A percentile compares a stretch with the other conserved stretches of the same genome.
Evolutionary conservation across 176 grass and related monocot species (phyloP).

Genomic region (Dactylis glomerata): DNA sequence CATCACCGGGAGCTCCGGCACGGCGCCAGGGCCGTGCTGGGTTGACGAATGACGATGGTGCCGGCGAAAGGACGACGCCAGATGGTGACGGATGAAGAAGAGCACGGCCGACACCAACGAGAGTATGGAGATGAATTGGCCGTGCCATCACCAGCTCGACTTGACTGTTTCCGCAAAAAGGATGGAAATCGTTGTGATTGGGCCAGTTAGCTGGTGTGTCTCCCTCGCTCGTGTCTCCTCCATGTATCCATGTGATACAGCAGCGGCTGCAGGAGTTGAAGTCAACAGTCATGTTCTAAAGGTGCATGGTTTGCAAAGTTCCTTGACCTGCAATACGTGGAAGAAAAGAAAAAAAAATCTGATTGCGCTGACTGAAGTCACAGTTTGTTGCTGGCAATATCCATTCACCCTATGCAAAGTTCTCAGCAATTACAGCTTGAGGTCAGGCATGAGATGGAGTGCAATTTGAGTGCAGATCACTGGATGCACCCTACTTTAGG

Average conservation of each 20-base stretch:
- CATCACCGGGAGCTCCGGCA: not conserved
- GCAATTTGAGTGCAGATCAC: not conserved
- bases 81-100: not conserved
- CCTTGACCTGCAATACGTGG: not conserved
- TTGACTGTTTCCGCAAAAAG: not conserved
- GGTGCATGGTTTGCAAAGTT: not conserved
- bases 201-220: slow-evolving; percentile 18
- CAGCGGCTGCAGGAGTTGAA: not conserved
- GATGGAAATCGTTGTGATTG: not conserved
- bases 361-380: not conserved
- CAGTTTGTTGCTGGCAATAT: not conserved
- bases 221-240: slow-evolving; percentile 9
- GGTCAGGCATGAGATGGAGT: not conserved
- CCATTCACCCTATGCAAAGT: not conserved
- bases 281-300: not conserved
- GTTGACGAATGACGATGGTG: not conserved
- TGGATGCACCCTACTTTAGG: no score
- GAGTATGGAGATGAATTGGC: not conserved
- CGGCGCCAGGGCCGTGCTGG: not conserved
- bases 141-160: not conserved
- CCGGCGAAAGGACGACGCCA: not conserved
- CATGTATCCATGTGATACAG: not conserved
- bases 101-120: slow-evolving; percentile 18
- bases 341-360: not conserved
- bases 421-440: not conserved